phyloP scores from a whole-genome alignment of 225 moss, liverwort and hornwort genomes.

The Bryum argenteum region DNA sequence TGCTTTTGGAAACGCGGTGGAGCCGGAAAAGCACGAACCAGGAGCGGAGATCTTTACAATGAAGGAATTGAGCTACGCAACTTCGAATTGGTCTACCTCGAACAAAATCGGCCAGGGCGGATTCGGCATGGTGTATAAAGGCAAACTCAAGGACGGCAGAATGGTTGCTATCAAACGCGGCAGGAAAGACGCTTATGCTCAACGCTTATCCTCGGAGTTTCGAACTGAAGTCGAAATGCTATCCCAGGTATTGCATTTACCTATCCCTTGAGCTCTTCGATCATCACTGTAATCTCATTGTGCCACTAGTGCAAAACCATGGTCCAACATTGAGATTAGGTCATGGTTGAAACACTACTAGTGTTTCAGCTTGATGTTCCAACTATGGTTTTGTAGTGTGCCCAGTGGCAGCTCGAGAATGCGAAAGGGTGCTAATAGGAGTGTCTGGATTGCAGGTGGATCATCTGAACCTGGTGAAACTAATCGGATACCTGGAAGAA shows the following conservation, averaged over 20 bases:
- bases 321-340: no score
- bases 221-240: constrained; percentile 81
- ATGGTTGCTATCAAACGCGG: constrained; percentile 67
- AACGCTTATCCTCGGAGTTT: constrained; percentile 66
- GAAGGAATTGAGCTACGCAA: constrained; percentile 55
- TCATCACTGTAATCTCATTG: background rate
- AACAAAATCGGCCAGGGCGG: constrained; percentile 73
- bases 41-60: constrained; percentile 56
- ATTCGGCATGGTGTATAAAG: constrained; percentile 63
- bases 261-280: background rate
- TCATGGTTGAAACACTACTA: no score
- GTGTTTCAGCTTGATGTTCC: no score
- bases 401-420: background rate
- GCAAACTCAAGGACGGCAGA: constrained; percentile 57
- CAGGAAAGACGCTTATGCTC: constrained; percentile 61
- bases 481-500: constrained; percentile 82
- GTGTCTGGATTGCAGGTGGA: constrained; percentile 54
- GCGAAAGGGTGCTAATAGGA: constrained; percentile 6
- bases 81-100: constrained; percentile 59
- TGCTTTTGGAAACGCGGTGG: constrained; percentile 29
- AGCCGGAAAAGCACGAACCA: constrained; percentile 21
- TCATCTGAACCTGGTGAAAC: constrained; percentile 79
- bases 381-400: background rate
- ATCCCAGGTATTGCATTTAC: constrained; percentile 51
- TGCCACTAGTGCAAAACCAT: no score